Percentiles rank a stretch among this genome's conserved stretches.
phyloP scores from a whole-genome alignment of 192 early-diverging fungal species.

The Linnemannia exigua region DNA sequence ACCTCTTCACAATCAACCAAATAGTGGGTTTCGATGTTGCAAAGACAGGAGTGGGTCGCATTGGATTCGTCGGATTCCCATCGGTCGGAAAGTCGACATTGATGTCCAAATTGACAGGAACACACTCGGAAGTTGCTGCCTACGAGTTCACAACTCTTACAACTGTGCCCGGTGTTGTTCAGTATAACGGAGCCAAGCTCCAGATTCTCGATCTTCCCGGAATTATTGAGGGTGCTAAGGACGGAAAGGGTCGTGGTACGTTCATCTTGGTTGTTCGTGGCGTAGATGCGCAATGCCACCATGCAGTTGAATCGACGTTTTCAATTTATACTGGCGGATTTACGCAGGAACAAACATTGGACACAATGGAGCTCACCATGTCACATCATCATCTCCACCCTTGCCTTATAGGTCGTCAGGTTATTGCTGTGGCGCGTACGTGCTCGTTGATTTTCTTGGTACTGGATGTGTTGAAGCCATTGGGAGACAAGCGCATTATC shows the following conservation, averaged over 20 bases:
- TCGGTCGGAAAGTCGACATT: constrained; percentile 98
- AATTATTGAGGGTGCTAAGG: constrained; percentile 98
- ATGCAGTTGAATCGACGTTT: background rate
- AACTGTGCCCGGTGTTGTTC: constrained; percentile 95
- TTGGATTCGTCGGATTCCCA: constrained; percentile 97
- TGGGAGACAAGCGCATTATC: constrained; percentile 95
- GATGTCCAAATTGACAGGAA: constrained; percentile 97
- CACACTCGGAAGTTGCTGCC: constrained; percentile 95
- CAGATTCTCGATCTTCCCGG: constrained; percentile 99
- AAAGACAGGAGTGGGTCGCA: constrained; percentile 98
- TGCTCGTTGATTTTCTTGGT: constrained; percentile 98
- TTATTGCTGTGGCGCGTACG: constrained; percentile 97
- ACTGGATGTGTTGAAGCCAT: constrained; percentile 96
- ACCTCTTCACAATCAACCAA: no score
- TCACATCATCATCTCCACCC: background rate
- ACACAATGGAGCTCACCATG: background rate
- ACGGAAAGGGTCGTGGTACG: constrained; percentile 98
- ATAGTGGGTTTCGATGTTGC: constrained; percentile 97
- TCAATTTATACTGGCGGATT: background rate
- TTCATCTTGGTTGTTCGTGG: background rate
- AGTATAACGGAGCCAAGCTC: constrained; percentile 98
- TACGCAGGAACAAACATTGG: background rate
- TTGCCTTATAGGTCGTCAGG: constrained; percentile 69
- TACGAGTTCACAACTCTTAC: constrained; percentile 99
- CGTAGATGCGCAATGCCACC: background rate